Base-by-base conservation (phyloP, 2,329 filamentous ascomycete genomes). In the Zymoseptoria ardabiliae region DNA sequence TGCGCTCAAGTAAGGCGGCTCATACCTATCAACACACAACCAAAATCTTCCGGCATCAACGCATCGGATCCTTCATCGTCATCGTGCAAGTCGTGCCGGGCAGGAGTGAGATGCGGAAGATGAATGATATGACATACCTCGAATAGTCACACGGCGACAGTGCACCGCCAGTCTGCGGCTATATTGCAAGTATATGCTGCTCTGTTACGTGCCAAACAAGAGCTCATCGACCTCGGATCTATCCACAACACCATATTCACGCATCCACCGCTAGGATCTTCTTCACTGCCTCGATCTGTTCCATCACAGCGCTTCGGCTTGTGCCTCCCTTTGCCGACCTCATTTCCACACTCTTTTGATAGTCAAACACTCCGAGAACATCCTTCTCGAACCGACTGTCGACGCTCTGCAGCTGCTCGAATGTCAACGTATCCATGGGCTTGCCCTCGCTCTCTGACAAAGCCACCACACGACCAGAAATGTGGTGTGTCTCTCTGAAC, bases 331-430 rank as follows among this genome's bases (percentile, higher is more conserved):
- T 85, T 2, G 89, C 86, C 50, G 85, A 82, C 70, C 88, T 85
- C 78, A 88, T 82, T 80, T 96, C 91, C 6, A 96, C 90, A 61
- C 87, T 90, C 64, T 83, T 83, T 76, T 95, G 87, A 70, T 94
- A 96, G 75, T 95, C 83, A 71, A 96, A 89, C 23, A 84, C 83
- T 53, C 83, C 77, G 53, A 82, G 74, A 49, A 95, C 83, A 71
- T 94, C 90, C 60, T 85, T 80, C 28, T 83, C 85, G 64, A 95
- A 89, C 55, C 88, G 81, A 1, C 74, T 68, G 65, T 93, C 88
- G 2, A 95, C 82, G 4, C 74, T 79, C 76, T 88, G 80, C 56
- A 92, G 75, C 69, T 91, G 83, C 72, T 85, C 81, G 51, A 86
- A 76, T 0, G 79, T 82, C 50, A 92, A 78, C 69, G 88, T 78